A percentile compares a stretch with the other conserved stretches of the same genome.
Conservation (phyloP, 1,139 yeast species). For the Kodamaea sp. region DNA sequence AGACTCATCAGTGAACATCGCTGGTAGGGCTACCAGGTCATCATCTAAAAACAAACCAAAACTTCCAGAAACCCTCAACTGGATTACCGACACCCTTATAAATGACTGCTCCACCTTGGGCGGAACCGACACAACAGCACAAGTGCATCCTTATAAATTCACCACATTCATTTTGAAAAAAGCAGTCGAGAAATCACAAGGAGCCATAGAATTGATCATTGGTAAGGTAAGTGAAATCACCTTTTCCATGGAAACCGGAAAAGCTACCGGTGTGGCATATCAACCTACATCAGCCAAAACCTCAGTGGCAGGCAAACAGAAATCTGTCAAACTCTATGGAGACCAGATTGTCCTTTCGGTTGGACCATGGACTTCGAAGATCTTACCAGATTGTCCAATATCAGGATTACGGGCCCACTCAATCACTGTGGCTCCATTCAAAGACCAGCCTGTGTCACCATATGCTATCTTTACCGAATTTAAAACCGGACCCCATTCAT, state of each 20-base stretch:
- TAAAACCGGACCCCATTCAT: slow-evolving; percentile 61
- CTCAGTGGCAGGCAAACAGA: slow-evolving; percentile 9
- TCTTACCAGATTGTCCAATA: slow-evolving; percentile 89
- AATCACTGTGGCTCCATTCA: slow-evolving; percentile 82
- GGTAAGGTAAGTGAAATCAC: slow-evolving; percentile 79
- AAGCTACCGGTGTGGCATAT: slow-evolving; percentile 66
- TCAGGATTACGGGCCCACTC: slow-evolving; percentile 93
- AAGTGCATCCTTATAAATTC: slow-evolving; percentile 93
- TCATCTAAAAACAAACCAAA: slow-evolving; percentile 19
- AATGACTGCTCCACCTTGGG: slow-evolving; percentile 81
- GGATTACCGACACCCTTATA: slow-evolving; percentile 73
- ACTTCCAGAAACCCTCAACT: slow-evolving; percentile 74
- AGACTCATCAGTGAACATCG: slow-evolving; percentile 7
- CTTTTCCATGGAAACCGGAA: slow-evolving; percentile 61
- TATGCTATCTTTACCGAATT: slow-evolving; percentile 94
- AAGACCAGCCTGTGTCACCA: slow-evolving; percentile 73
- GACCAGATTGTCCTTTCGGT: slow-evolving; percentile 81
- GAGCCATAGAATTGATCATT: slow-evolving; percentile 78
- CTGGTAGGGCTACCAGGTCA: slow-evolving; percentile 4
- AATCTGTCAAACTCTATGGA: slow-evolving; percentile 49
- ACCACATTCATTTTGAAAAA: slow-evolving; percentile 78
- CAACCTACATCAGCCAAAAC: slow-evolving; percentile 47
- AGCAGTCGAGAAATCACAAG: slow-evolving; percentile 69
- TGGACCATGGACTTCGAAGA: slow-evolving; percentile 96
- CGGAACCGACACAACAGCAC: slow-evolving; percentile 88